These are phyloP conservation scores for Dalbergia cultrata DNA, from an alignment of 306 rosid species.

Conservation along the genomic window DNA sequence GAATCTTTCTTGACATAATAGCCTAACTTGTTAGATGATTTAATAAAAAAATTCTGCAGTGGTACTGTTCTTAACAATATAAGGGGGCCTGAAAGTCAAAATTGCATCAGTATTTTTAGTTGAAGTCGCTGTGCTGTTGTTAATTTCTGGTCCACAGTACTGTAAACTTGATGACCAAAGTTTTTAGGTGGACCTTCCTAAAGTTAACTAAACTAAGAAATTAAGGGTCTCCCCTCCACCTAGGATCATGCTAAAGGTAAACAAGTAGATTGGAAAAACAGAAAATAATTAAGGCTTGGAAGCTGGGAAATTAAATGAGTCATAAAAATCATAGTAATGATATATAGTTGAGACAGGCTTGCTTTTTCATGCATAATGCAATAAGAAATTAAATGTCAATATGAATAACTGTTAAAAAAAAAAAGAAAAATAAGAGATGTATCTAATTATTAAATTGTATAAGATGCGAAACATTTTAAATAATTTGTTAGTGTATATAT, in stretches of 20 bases:
- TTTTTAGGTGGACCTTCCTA: neutral
- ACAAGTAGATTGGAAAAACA: neutral
- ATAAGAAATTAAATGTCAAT: too few species aligned
- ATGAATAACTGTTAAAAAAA: neutral
- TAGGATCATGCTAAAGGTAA: neutral
- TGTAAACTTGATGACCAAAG: conserved; percentile 6
- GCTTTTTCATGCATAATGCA: too few species aligned
- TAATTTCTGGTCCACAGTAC: conserved; percentile 22
- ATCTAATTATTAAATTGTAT: too few species aligned
- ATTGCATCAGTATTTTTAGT: neutral
- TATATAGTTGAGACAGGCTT: too few species aligned
- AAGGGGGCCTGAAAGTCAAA: neutral
- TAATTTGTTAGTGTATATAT: too few species aligned
- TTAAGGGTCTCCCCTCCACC: conserved; percentile 3
- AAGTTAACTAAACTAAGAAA: conserved; percentile 8
- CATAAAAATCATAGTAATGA: too few species aligned
- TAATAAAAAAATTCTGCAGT: neutral
- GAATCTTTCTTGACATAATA: neutral
- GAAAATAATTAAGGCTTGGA: neutral
- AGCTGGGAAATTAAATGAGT: neutral
- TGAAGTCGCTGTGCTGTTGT: conserved; percentile 10
- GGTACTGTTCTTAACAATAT: neutral
- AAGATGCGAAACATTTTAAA: too few species aligned
- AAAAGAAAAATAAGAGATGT: too few species aligned
- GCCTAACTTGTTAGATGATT: neutral